These are phyloP conservation scores for Biancaea sappan DNA, from an alignment of 306 rosid genomes.

Conservation along the genomic window DNA sequence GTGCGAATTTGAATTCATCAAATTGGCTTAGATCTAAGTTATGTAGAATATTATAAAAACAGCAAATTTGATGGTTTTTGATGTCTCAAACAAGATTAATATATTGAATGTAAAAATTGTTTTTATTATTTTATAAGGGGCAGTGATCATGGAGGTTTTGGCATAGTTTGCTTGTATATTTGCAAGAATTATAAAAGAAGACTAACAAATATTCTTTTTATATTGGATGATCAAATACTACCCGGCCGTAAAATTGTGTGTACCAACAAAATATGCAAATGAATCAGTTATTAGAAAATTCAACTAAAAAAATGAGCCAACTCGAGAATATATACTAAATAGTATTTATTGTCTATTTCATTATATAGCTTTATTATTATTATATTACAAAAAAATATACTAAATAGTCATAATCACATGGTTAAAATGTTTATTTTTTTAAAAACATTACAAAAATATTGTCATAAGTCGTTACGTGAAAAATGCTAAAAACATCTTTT, in stretches of 20 bases:
- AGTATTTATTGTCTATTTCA: background rate
- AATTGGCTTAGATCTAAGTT: background rate
- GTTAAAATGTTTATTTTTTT: no score
- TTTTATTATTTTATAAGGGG: background rate
- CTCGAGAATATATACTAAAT: background rate
- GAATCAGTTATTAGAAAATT: background rate
- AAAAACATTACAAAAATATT: no score
- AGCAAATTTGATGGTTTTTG: background rate
- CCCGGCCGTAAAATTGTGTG: background rate
- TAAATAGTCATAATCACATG: no score
- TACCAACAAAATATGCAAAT: background rate
- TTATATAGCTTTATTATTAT: no score
- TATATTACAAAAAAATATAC: no score
- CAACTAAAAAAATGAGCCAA: background rate
- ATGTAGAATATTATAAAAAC: background rate
- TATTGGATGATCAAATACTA: background rate
- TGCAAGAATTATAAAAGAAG: background rate
- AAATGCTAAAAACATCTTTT: no score
- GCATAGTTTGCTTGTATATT: background rate
- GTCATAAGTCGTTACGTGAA: no score
- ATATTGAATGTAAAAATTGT: background rate
- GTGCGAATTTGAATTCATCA: background rate
- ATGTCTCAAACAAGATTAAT: background rate
- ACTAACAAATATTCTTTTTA: background rate
- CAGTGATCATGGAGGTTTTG: background rate